Percentiles rank a stretch among this genome's conserved stretches.
Evolutionary conservation across 2,329 filamentous ascomycete species (phyloP).

Genomic region (Talaromyces islandicus): DNA sequence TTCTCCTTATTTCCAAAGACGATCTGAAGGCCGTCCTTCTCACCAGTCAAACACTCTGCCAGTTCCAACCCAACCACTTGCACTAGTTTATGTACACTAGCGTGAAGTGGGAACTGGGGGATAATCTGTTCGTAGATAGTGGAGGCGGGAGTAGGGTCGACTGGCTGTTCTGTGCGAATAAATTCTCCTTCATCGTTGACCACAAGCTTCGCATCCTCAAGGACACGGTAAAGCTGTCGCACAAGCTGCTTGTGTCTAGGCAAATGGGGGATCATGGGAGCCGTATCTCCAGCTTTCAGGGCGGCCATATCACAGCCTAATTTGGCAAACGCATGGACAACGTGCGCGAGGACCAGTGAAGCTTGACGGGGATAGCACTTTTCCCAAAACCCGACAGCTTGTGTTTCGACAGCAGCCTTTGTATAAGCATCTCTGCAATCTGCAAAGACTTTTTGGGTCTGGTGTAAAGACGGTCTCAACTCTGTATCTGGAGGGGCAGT

Average conservation of each 20-base stretch:
- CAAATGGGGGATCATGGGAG: background rate
- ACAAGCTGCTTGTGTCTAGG: slow-evolving; percentile 24
- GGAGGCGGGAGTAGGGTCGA: slow-evolving; percentile 17
- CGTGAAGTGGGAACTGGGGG: slow-evolving; percentile 19
- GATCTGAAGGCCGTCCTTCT: slow-evolving; percentile 27
- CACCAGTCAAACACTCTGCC: slow-evolving; percentile 24
- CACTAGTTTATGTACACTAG: slow-evolving; percentile 18
- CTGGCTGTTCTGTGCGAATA: slow-evolving; percentile 22
- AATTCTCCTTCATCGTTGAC: slow-evolving; percentile 18
- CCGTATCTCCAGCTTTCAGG: background rate
- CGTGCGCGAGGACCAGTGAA: slow-evolving; percentile 3
- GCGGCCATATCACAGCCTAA: slow-evolving; percentile 4
- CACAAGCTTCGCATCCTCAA: slow-evolving; percentile 26
- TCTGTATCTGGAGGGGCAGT: background rate
- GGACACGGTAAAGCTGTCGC: slow-evolving; percentile 27
- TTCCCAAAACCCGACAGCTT: slow-evolving; percentile 3
- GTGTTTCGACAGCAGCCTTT: slow-evolving; percentile 1
- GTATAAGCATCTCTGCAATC: slow-evolving; percentile 3
- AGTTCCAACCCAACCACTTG: slow-evolving; percentile 17
- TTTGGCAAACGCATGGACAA: slow-evolving; percentile 5
- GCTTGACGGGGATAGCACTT: slow-evolving; percentile 5
- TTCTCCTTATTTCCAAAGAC: slow-evolving; percentile 24
- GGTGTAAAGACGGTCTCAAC: background rate
- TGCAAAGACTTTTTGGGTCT: slow-evolving; percentile 2
- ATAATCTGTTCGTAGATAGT: slow-evolving; percentile 23